Evolutionary conservation across 306 rosid species (phyloP), one percentile per base, ranked within the genome.

Genomic region (Abrus precatorius): DNA sequence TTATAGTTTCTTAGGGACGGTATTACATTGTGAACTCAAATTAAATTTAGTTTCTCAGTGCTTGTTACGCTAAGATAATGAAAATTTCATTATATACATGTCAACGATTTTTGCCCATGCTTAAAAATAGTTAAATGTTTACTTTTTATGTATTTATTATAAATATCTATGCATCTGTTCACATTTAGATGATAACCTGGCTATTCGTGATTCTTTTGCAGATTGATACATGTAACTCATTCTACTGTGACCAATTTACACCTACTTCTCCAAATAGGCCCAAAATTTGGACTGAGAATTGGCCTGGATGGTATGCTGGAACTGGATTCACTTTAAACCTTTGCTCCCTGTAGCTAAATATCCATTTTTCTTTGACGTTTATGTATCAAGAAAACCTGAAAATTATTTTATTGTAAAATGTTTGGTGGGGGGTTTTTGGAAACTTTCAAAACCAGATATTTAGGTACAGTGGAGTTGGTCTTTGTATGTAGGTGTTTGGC

Each of bases 241-340:
- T 95, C 86, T 95, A 92, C 85, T 95, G 98, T 68, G 98, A 95
- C 81, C 87, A 89, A 40, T 95, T 95, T 84, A 91, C 79, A 10
- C 97, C 98, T 60, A 93, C 88, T 40, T 95, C 88, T 79, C 97
- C 97, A 54, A 83, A 89, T 72, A 92, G 92, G 75, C 98, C 98
- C 47, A 95, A 90, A 89, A 87, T 95, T 50, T 95, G 98, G 98
- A 95, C 98, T 32, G 98, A 95, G 79, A 95, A 95, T 80, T 95
- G 97, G 97, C 97, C 98, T 50, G 98, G 98, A 84, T 95, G 98
- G 98, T 95, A 91, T 73, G 84, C 71, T 67, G 60, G 57, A 60
- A 83, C 71, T 67, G 60, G 57, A 60, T 72, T 82, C 63, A 20
- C 9, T 54, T 36, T 54, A 29, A 43, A 74, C 50, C 63, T 61